Percentiles rank a stretch among this genome's conserved stretches.
Conservation (phyloP, 192 early-diverging fungal species). For the Coemansia sp. region DNA sequence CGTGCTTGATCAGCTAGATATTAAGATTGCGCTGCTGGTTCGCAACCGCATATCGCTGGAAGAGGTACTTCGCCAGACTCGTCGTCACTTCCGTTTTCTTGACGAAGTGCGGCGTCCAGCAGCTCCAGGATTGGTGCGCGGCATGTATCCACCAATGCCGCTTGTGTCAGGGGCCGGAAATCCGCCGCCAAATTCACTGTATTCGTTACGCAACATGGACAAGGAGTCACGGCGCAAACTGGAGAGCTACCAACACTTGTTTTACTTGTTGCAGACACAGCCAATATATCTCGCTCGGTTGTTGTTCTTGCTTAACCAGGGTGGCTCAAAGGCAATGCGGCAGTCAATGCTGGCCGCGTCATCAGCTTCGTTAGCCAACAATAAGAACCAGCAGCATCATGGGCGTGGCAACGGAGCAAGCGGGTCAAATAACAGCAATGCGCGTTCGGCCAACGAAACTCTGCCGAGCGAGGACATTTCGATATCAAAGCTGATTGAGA, state of each 20-base stretch:
- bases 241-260: constrained; percentile 88
- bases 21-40: constrained; percentile 94
- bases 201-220: constrained; percentile 77
- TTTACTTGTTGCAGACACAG: constrained; percentile 97
- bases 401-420: constrained; percentile 17
- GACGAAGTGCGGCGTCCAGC: constrained; percentile 54
- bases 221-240: constrained; percentile 77
- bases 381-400: constrained; percentile 3
- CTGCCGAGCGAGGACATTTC: constrained; percentile 38
- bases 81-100: constrained; percentile 53
- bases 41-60: constrained; percentile 95
- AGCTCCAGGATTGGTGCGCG: constrained; percentile 18
- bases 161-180: constrained; percentile 16
- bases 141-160: constrained; percentile 20
- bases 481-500: constrained; percentile 77
- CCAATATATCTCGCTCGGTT: constrained; percentile 85
- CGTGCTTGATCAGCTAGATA: constrained; percentile 84
- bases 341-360: constrained; percentile 31
- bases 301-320: constrained; percentile 87
- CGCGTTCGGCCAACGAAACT: neutral
- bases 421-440: neutral
- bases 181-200: constrained; percentile 35
- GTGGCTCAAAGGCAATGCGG: constrained; percentile 57
- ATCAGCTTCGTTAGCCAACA: neutral
- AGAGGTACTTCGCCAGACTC: constrained; percentile 73